Evolutionary conservation across 73 alveolate genomes (phyloP).

Genomic region (Uronychia setigera): DNA sequence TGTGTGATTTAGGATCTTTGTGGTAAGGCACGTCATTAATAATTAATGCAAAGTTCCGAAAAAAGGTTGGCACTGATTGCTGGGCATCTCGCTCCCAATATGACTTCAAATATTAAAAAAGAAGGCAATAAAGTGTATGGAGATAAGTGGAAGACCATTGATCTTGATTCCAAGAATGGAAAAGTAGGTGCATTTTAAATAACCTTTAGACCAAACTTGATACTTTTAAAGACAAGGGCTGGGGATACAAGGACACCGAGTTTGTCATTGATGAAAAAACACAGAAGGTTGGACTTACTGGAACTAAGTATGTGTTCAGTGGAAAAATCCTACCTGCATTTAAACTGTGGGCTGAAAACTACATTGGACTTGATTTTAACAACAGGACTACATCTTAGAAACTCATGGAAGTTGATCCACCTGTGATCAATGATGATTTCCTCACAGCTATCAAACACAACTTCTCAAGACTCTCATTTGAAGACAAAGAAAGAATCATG

Average conservation of each 20-base stretch:
- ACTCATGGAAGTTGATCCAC: slow-evolving; percentile 78
- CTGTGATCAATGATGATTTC: slow-evolving; percentile 74
- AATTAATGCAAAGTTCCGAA: too few relatives aligned
- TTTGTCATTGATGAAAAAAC: slow-evolving; percentile 69
- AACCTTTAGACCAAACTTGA: slow-evolving; percentile 36
- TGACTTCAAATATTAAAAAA: too few relatives aligned
- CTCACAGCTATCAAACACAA: slow-evolving; percentile 57
- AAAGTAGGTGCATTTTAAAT: neutral
- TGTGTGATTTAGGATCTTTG: too few relatives aligned
- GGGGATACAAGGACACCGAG: slow-evolving; percentile 91
- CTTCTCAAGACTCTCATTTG: slow-evolving; percentile 69
- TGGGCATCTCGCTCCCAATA: too few relatives aligned
- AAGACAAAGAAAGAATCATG: slow-evolving; percentile 78
- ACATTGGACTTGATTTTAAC: slow-evolving; percentile 71
- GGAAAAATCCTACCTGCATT: slow-evolving; percentile 79
- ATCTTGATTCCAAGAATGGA: neutral
- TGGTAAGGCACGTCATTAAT: too few relatives aligned
- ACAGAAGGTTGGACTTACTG: slow-evolving; percentile 70
- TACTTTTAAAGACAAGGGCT: slow-evolving; percentile 80
- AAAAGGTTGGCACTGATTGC: too few relatives aligned
- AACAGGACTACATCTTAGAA: slow-evolving; percentile 57
- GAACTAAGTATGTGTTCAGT: slow-evolving; percentile 77
- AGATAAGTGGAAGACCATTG: neutral
- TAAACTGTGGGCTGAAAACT: slow-evolving; percentile 75
- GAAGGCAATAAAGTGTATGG: neutral